phyloP scores from a whole-genome alignment of 495 filamentous ascomycete species.

The Hyaloscypha finlandica region DNA sequence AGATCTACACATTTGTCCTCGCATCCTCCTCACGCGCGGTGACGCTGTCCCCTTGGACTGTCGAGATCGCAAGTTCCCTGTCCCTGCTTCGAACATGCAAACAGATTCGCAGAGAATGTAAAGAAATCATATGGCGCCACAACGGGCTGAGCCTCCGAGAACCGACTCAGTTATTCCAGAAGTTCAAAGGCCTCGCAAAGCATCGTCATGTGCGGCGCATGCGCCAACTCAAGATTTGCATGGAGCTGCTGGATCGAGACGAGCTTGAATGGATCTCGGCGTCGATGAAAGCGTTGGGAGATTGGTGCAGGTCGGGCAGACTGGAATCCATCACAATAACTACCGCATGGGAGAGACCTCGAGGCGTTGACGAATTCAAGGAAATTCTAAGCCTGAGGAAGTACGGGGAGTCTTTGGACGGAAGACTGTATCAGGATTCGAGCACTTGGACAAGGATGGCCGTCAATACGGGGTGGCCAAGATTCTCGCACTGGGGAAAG shows the following conservation, averaged over 20 bases:
- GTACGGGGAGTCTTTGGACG: slow-evolving; percentile 25
- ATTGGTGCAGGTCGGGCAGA: slow-evolving; percentile 14
- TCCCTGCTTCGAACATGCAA: slow-evolving; percentile 30
- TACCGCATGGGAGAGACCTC: slow-evolving; percentile 24
- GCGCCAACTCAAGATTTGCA: slow-evolving; percentile 23
- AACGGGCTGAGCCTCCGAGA: slow-evolving; percentile 24
- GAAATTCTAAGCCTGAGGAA: slow-evolving; percentile 23
- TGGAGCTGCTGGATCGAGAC: slow-evolving; percentile 32
- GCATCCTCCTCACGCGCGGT: slow-evolving; percentile 22
- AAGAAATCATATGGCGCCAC: slow-evolving; percentile 32
- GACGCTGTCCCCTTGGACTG: slow-evolving; percentile 29
- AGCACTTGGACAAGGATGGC: slow-evolving; percentile 13
- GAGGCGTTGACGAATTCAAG: slow-evolving; percentile 26
- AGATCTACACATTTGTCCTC: slow-evolving; percentile 31
- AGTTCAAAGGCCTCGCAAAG: slow-evolving; percentile 10
- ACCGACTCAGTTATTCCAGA: slow-evolving; percentile 16
- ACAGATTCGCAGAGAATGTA: slow-evolving; percentile 31
- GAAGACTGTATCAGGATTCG: slow-evolving; percentile 21
- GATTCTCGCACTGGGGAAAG: slow-evolving; percentile 31
- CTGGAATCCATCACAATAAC: slow-evolving; percentile 24
- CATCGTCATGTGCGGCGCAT: slow-evolving; percentile 5
- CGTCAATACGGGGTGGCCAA: slow-evolving; percentile 29
- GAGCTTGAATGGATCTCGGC: slow-evolving; percentile 31
- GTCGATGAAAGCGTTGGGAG: slow-evolving; percentile 16
- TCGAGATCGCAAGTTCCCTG: slow-evolving; percentile 30